Evolutionary conservation across 2,329 filamentous ascomycete species (phyloP), one percentile per base, ranked within the genome.

Genomic region (Paecilomyces fulvus): DNA sequence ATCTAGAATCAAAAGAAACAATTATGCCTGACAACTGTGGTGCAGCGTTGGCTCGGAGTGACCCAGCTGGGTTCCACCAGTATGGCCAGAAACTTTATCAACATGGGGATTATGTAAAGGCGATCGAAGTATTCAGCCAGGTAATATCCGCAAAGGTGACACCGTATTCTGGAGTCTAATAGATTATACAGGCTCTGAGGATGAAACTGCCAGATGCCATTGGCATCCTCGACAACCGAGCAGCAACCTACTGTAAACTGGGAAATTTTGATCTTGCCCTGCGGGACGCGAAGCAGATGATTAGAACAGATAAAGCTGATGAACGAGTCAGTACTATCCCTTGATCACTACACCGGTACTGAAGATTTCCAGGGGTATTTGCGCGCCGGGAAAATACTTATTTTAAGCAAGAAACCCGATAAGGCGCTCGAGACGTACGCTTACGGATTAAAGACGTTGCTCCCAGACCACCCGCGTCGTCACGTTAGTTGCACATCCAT

Each of bases 201-300:
- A 59, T 64, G 33, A 65, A 67, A 52, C 59, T 67, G 58, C 64
- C 66, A 8, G 65, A 73, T 54, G 56, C 63, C 28, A 31, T 78
- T 59, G 56, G 70, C 56, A 70, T 84, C 30, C 71, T 82, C 51
- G 82, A 85, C 65, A 77, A 79, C 58, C 79, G 82, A 52, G 78
- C 81, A 37, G 81, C 81, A 11, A 77, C 78, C 33, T 77, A 80
- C 57, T 78, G 78, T 52, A 83, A 81, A 63, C 69, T 84, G 9
- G 72, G 72, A 14, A 68, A 81, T 57, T 72, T 78, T 58, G 72
- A 78, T 23, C 68, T 72, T 11, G 83, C 82, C 0, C 72, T 85
- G 9, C 73, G 76, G 55, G 82, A 85, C 73, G 79, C 79, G n/a
- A 79, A 78, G 59, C 72, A 73, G 20, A 83, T 83, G 73, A 82